phyloP scores from a whole-genome alignment of 179 eudicot species.

The Gypsophila paniculata region DNA sequence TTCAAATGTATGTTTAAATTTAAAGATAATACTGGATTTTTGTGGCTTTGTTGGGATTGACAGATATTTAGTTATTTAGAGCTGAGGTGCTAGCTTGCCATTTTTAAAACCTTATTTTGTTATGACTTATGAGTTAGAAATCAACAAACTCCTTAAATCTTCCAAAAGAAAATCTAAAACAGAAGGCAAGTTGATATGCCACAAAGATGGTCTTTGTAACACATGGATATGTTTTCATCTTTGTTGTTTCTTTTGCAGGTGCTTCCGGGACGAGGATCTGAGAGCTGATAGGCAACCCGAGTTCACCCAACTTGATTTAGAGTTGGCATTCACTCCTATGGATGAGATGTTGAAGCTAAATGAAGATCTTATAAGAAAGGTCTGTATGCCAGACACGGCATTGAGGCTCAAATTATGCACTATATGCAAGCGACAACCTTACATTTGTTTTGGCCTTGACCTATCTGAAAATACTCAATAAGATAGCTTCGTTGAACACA shows the following conservation, averaged over 20 bases:
- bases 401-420: background rate
- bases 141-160: background rate
- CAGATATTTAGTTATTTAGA: background rate
- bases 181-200: background rate
- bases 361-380: conserved; percentile 92
- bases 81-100: background rate
- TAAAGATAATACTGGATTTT: background rate
- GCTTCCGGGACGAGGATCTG: conserved; percentile 94
- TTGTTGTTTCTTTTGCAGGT: conserved; percentile 41
- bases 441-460: conserved; percentile 6
- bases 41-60: background rate
- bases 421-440: background rate
- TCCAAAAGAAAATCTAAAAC: background rate
- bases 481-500: conserved; percentile 10
- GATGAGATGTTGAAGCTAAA: conserved; percentile 84
- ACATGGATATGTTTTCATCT: conserved; percentile 2
- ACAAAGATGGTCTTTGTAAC: conserved; percentile 1
- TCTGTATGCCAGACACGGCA: conserved; percentile 22
- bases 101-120: conserved; percentile 8
- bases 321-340: conserved; percentile 86
- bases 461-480: background rate
- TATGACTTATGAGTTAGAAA: too few relatives aligned
- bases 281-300: conserved; percentile 99
- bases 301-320: conserved; percentile 92
- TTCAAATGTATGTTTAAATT: background rate